Base-by-base conservation (phyloP, 495 filamentous ascomycete species). In the Usnea hakonensis region DNA sequence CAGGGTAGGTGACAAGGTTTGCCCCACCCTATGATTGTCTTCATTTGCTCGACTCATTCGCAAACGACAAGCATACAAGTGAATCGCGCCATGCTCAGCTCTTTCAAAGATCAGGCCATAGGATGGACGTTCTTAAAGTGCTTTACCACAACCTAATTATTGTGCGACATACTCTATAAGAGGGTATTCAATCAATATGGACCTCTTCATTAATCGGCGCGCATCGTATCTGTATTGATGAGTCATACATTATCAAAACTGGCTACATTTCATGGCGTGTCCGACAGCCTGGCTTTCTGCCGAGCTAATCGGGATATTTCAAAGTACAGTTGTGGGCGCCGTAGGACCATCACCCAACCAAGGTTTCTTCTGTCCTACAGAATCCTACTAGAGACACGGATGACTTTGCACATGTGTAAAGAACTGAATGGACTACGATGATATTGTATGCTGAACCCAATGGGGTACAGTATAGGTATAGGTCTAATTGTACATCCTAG, bases 1-100 rank as follows among this genome's bases (percentile, higher is more conserved):
- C 28, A 61, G 33, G 19, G 53, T 65, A 14, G 68, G 68, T 32
- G 66, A 69, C 57, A 50, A 23, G 28, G 63, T 65, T 23, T 37
- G 32, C 16, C 5, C 43, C 7, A 59, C 2, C 1, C 28, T 2
- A 50, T 40, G 26, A 52, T 9, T 19, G 16, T 52, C 48, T 52
- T n/a, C 48, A 46, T 5, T 32, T 32, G 14, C 13, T 14, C 19
- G 48, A 32, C 48, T 52, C 28, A 19, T 9, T 52, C 0, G 16
- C 19, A 17, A 11, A 30, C 32, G 28, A n/a, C 13, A 32, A 3
- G 16, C 14, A 32, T 9, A 14, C 9, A 16, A 32, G 19, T 32
- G 48, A 19, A 33, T 2, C 32, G 48, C 16, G 28, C 28, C 48
- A 28, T 50, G 48, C 28, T 32, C 48, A 3, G 46, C 48, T 32